phyloP scores from a whole-genome alignment of 192 early-diverging fungal species.

The Umbelopsis ramanniana region DNA sequence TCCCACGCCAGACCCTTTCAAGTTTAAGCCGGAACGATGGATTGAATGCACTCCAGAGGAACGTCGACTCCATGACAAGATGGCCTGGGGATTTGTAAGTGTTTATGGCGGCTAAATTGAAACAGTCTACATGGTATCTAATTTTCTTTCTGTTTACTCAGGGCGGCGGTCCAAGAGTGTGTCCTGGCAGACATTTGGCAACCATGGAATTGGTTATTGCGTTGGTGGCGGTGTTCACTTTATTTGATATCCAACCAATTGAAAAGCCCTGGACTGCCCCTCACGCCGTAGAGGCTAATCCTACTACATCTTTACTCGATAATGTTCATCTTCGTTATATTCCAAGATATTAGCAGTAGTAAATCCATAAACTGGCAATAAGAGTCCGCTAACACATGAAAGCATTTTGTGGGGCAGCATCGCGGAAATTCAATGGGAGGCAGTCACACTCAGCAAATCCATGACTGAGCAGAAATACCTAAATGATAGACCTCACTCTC shows the following conservation, averaged over 20 bases:
- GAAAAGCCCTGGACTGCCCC: not conserved
- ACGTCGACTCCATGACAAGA: conserved; percentile 5
- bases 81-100: conserved; percentile 11
- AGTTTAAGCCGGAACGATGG: conserved; percentile 25
- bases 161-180: conserved; percentile 17
- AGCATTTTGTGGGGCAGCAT: too few species aligned
- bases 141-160: not conserved
- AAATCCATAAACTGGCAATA: too few species aligned
- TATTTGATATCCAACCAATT: conserved; percentile 4
- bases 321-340: conserved; percentile 3
- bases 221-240: not conserved
- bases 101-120: not conserved
- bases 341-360: not conserved
- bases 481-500: not conserved
- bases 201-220: conserved; percentile 3
- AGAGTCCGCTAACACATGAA: too few species aligned
- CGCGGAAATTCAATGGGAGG: too few species aligned
- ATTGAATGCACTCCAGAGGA: conserved; percentile 9
- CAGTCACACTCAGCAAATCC: too few species aligned
- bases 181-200: conserved; percentile 18
- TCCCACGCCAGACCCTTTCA: conserved; percentile 19
- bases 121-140: not conserved
- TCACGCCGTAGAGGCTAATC: not conserved
- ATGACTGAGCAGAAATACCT: too few species aligned
- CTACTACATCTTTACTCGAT: not conserved